phyloP scores from a whole-genome alignment of 164 flowering plant genomes.

The Aristolochia californica region DNA sequence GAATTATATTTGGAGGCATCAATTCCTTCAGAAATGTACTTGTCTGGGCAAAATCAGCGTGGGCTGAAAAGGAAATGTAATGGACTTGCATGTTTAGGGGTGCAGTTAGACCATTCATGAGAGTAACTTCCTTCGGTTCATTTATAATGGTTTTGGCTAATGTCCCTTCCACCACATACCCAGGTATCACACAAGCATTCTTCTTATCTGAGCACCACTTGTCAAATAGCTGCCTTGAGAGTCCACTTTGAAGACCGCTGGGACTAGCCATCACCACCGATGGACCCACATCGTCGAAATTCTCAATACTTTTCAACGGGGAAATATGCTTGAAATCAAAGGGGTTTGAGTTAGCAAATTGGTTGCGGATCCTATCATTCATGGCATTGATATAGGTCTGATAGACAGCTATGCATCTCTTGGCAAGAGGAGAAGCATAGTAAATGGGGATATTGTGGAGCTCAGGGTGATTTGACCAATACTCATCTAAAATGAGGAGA shows the following conservation, averaged over 20 bases:
- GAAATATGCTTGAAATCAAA: constrained; percentile 84
- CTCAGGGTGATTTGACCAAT: constrained; percentile 89
- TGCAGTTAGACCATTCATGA: constrained; percentile 78
- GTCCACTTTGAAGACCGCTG: constrained; percentile 82
- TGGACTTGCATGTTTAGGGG: constrained; percentile 93
- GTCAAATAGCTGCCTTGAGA: constrained; percentile 88
- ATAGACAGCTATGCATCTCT: constrained; percentile 86
- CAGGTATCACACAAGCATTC: constrained; percentile 90
- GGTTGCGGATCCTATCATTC: constrained; percentile 86
- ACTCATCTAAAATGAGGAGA: constrained; percentile 88
- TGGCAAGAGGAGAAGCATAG: constrained; percentile 97
- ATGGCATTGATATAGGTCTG: constrained; percentile 89
- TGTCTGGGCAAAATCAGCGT: constrained; percentile 90
- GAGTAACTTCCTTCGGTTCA: constrained; percentile 93
- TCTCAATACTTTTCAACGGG: constrained; percentile 70
- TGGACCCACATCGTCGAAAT: constrained; percentile 83
- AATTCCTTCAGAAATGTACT: constrained; percentile 80
- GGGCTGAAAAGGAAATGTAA: constrained; percentile 95
- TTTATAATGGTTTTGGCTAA: constrained; percentile 78
- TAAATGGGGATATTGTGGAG: constrained; percentile 86
- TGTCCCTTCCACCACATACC: constrained; percentile 91
- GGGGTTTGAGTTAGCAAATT: constrained; percentile 76
- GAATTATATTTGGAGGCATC: constrained; percentile 89
- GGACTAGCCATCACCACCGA: constrained; percentile 99
- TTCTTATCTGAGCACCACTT: constrained; percentile 91